Evolutionary conservation across 2,329 filamentous ascomycete genomes (phyloP).

Genomic region (Fusarium duplospermum): DNA sequence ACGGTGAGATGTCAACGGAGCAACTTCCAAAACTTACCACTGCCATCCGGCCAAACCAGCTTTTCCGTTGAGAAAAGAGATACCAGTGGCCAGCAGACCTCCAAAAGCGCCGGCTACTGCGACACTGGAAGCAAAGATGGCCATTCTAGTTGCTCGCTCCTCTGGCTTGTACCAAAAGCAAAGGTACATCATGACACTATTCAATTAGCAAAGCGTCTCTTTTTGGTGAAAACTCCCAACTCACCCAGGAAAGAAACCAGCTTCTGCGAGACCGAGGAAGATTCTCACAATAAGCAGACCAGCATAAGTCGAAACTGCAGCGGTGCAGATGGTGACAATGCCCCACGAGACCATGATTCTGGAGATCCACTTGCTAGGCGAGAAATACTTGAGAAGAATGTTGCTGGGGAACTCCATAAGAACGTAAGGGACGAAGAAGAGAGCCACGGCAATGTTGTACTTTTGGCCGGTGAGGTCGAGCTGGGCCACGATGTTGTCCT

Average conservation of each 20-base stretch:
- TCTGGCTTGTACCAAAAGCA: slow-evolving; percentile 73
- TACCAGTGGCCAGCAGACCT: slow-evolving; percentile 66
- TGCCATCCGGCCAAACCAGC: slow-evolving; percentile 66
- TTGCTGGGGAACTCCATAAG: slow-evolving; percentile 50
- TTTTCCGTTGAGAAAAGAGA: slow-evolving; percentile 59
- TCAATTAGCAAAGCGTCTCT: neutral
- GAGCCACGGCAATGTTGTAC: slow-evolving; percentile 47
- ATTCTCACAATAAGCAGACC: slow-evolving; percentile 61
- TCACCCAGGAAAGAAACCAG: slow-evolving; percentile 61
- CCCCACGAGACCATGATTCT: slow-evolving; percentile 61
- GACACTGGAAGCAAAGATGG: slow-evolving; percentile 69
- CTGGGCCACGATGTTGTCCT: slow-evolving; percentile 48
- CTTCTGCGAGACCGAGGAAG: slow-evolving; percentile 63
- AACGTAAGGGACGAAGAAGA: slow-evolving; percentile 48
- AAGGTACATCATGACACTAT: slow-evolving; percentile 64
- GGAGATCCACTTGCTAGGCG: slow-evolving; percentile 49
- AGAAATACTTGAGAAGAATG: slow-evolving; percentile 50
- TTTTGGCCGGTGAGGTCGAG: slow-evolving; percentile 47
- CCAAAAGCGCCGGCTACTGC: slow-evolving; percentile 70
- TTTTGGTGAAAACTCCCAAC: neutral
- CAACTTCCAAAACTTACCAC: slow-evolving; percentile 24
- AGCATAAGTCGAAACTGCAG: slow-evolving; percentile 59
- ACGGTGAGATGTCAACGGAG: fast-evolving
- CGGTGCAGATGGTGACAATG: slow-evolving; percentile 61
- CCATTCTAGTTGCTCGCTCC: slow-evolving; percentile 68